Base-by-base conservation (phyloP, 129 eudicot genomes). In the Lactuca sativa region DNA sequence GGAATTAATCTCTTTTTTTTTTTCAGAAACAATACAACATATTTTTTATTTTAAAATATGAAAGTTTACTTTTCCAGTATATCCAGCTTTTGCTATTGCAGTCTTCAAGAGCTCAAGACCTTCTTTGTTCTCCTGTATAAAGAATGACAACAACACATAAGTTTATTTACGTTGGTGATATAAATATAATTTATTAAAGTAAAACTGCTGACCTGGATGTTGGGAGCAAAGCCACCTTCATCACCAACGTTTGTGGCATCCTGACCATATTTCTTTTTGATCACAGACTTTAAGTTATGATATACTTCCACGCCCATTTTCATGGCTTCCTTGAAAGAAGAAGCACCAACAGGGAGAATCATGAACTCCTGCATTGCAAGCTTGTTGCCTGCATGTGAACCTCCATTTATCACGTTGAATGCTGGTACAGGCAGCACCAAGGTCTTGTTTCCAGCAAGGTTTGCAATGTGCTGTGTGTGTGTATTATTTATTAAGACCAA, bases 141-240 rank as follows among this genome's bases (percentile, higher is more conserved):
- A 18, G 40, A 25, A 40, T 9, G 59, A 0, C 4, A 73, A 67
- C 30, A 6, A 32, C 9, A 7, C 44, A 47, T 47, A 12, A 47
- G 4, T 47, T 2, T 47, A 47, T 11, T 3, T 3, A 11, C 12
- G 12, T 11, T 12, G 3, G 0, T 44, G 2, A 44, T 3, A 44
- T 2, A 44, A 3, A 10, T 44, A 44, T 44, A 44, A 10, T 2
- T 1, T 44, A 44, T 44, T 44, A 9, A 44, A 9, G 51, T 48
- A 59, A 9, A 67, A 8, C 30, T 12, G 3, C 79, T 53, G 54
- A 80, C 83, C 76, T 80, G 85, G 52, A 84, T 84, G 66, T 84
- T 84, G 12, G 88, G 88, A 73, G 88, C 88, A 73, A 84, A 84
- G 49, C 88, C 88, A 80, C 88, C 88, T 66, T 84, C 88, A 80